Evolutionary conservation across 768 basidiomycete genomes (phyloP), one percentile per base, ranked within the genome.

Genomic region (Pleurotus citrinopileatus): DNA sequence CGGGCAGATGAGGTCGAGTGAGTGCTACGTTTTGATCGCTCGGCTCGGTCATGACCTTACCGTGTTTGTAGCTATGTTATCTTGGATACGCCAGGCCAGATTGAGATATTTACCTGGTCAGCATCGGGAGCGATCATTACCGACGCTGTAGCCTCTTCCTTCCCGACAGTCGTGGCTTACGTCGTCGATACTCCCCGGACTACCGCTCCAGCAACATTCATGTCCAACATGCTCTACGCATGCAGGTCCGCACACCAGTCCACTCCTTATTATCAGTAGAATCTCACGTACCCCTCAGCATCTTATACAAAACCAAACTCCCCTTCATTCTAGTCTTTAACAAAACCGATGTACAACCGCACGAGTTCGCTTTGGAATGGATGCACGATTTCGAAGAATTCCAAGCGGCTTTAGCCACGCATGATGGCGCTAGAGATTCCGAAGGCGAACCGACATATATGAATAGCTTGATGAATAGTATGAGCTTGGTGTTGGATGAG

Each of bases 91-190:
- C 97, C 97, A 4, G 97, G 97, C 3, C 97, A 99, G 71, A 99
- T 99, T 63, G 97, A 99, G 71, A 99, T 98, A 60, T 99, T 99
- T 67, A 99, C 97, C 46, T 99, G 97, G 97, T 98, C 95, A 0
- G 97, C 97, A 1, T 98, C 95, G 42, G 97, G 97, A 3, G 88
- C 96, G 9, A 99, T 99, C 64, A 98, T 99, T 62, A 99, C 97
- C 37, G 95, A 98, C 65, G 92, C 97, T 15, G 78, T 99, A 37
- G 97, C 97, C 0, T 91, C 92, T 2, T 84, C 94, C 0, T 75
- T 98, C 54, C 97, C 97, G 4, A 88, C 97, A 1, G 92, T 96
- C 28, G 86, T 99, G 29, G 97, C 97, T 13, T 99, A 98, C 65
- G 82, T 99, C 57, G 93, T 99, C 60, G 97, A 99, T 69, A 99